A percentile compares a stretch with the other conserved stretches of the same genome.
These are phyloP conservation scores for Wallacemonas sp. DNA, from an alignment of 208 protist genomes.

Conservation along the genomic window DNA sequence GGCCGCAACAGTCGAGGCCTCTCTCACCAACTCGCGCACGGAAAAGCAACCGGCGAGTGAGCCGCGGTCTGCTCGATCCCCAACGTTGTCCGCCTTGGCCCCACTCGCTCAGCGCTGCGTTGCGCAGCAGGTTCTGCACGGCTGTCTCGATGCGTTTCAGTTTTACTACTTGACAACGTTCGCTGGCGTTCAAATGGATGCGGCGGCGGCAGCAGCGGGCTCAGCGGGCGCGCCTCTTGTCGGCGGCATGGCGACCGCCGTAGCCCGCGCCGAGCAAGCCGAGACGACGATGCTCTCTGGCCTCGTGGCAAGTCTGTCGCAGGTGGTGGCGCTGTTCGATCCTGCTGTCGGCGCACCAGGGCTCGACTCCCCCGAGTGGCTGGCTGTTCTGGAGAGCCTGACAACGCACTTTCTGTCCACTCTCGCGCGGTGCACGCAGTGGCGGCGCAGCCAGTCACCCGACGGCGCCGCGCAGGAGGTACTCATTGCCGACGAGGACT, in stretches of 20 bases:
- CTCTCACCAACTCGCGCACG: no score
- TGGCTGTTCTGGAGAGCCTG: background rate
- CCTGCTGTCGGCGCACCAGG: constrained; percentile 5
- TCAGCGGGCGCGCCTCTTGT: no score
- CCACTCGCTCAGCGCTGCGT: background rate
- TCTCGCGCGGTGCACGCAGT: background rate
- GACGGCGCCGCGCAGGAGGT: background rate
- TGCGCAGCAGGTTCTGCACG: constrained; percentile 15
- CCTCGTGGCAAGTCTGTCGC: background rate
- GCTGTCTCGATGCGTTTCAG: constrained; percentile 14
- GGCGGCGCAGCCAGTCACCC: background rate
- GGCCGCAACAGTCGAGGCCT: background rate
- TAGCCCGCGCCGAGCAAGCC: background rate
- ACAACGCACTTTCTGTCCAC: background rate
- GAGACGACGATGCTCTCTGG: background rate
- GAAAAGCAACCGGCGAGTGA: no score
- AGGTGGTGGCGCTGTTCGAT: constrained; percentile 2
- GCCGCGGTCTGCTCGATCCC: no score
- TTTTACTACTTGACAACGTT: constrained; percentile 25
- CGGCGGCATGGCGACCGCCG: background rate
- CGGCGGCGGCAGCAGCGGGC: background rate
- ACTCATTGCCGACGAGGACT: background rate
- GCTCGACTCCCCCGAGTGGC: background rate
- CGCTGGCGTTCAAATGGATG: constrained; percentile 2
- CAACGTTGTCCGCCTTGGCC: no score